Evolutionary conservation across 768 basidiomycete genomes (phyloP).

Genomic region (Cystobasidium tubakii): DNA sequence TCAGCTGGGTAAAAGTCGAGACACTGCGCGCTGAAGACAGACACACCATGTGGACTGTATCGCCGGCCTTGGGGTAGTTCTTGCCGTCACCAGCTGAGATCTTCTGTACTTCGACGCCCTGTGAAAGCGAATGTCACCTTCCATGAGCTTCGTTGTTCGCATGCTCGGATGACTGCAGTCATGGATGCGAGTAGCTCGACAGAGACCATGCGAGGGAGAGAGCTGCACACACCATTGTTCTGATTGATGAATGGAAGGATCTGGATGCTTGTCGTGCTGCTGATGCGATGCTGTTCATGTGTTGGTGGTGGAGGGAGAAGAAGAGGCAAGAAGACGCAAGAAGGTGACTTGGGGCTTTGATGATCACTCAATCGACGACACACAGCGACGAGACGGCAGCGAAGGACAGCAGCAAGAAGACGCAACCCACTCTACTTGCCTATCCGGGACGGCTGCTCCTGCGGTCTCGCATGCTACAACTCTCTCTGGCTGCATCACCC

Average conservation of each 20-base stretch:
- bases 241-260: constrained; percentile 17
- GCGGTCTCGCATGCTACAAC: too few relatives aligned
- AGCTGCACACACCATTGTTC: constrained; percentile 5
- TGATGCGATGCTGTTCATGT: background rate
- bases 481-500: background rate
- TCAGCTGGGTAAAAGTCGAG: background rate
- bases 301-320: background rate
- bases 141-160: background rate
- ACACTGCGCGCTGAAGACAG: background rate
- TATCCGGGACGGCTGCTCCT: too few relatives aligned
- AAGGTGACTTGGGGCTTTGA: background rate
- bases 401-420: too few relatives aligned
- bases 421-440: too few relatives aligned
- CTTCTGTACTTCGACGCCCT: constrained; percentile 60
- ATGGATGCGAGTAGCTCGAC: background rate
- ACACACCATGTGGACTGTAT: constrained; percentile 27
- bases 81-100: constrained; percentile 60
- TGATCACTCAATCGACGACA: too few relatives aligned
- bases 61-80: constrained; percentile 63
- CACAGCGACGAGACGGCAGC: too few relatives aligned
- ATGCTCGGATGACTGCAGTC: constrained; percentile 1
- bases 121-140: background rate
- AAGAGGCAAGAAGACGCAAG: background rate
- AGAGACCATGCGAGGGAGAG: background rate
- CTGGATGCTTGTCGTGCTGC: background rate